Conservation (phyloP, 805 yeast genomes). For the Isabelozyma heimii region DNA sequence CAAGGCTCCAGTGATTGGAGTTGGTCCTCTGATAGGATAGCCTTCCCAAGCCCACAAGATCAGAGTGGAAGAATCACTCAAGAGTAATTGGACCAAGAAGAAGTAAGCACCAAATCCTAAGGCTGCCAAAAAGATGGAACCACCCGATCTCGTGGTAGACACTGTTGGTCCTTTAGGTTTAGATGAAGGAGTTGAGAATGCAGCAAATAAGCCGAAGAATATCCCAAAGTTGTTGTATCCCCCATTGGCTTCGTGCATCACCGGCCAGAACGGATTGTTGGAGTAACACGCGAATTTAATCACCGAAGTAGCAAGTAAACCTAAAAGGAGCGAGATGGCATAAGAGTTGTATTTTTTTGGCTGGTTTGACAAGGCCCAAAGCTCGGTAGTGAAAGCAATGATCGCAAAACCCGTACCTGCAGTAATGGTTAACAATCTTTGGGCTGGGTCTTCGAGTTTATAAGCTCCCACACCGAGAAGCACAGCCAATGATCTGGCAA, state of each 20-base stretch:
- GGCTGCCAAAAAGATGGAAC: slow-evolving; percentile 51
- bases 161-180: slow-evolving; percentile 1
- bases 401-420: slow-evolving; percentile 65
- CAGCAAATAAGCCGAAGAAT: slow-evolving; percentile 58
- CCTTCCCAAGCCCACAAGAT: slow-evolving; percentile 98
- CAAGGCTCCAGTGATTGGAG: slow-evolving; percentile 82
- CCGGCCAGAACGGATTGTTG: slow-evolving; percentile 96
- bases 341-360: slow-evolving; percentile 41
- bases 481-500: slow-evolving; percentile 54
- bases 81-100: slow-evolving; percentile 68
- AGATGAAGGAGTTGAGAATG: slow-evolving; percentile 54
- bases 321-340: slow-evolving; percentile 60
- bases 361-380: slow-evolving; percentile 30
- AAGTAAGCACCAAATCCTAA: slow-evolving; percentile 75
- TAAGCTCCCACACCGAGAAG: slow-evolving; percentile 76
- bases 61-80: slow-evolving; percentile 81
- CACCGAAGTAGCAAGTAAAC: slow-evolving; percentile 70
- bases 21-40: slow-evolving; percentile 80
- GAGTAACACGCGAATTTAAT: slow-evolving; percentile 75
- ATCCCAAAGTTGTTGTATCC: slow-evolving; percentile 79
- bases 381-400: slow-evolving; percentile 56
- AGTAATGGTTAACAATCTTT: slow-evolving; percentile 62
- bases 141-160: slow-evolving; percentile 22
- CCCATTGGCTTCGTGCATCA: slow-evolving; percentile 80
- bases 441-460: slow-evolving; percentile 62